Evolutionary conservation across 2,329 filamentous ascomycete genomes (phyloP), one percentile per base, ranked within the genome.

Genomic region (Neoascochyta sp.): DNA sequence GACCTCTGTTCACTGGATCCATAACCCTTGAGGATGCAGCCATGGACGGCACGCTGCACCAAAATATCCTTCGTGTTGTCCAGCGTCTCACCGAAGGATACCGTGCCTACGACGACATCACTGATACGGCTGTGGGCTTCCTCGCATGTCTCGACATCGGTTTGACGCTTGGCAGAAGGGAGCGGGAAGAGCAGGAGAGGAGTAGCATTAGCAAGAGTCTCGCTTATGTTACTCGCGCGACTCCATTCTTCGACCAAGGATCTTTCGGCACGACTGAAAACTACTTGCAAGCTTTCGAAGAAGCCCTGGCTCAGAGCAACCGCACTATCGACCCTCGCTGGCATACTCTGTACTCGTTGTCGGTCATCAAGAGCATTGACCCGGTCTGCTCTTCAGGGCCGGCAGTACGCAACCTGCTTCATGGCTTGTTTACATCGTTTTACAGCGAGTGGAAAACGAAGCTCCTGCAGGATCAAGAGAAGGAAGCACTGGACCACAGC

Each of bases 71-170:
- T 5, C 78, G 84, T 39, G 76, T 95, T 21, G 76, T 84, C 27
- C 68, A 74, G 31, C 77, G 89, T 24, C 72, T 98, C 6, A 74
- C 72, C 2, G 70, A 76, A 16, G 73, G 79, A 19, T 93, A 88
- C 54, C 75, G 80, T 21, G 79, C 80, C 9, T 96, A 95, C 51
- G 85, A 87, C 39, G 92, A 98, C 54, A 77, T 96, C 47, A 85
- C 83, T 0, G 71, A 76, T 24, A 89, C 87, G 4, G 74, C 87
- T 8, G 72, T 87, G 24, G 86, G 83, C 29, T 83, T 95, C 42
- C 69, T 96, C 23, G 79, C 83, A 35, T 86, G 86, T 46, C 67
- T 96, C 7, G 78, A 83, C 44, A 68, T 94, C 37, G 89, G 87
- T 3, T 63, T 93, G 17, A 81, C 77, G 1, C 63, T 93, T 3